Percentiles rank a stretch among this genome's conserved stretches.
These are phyloP conservation scores for Hirsutella thompsonii DNA, from an alignment of 2,329 filamentous ascomycete genomes.

Conservation along the genomic window DNA sequence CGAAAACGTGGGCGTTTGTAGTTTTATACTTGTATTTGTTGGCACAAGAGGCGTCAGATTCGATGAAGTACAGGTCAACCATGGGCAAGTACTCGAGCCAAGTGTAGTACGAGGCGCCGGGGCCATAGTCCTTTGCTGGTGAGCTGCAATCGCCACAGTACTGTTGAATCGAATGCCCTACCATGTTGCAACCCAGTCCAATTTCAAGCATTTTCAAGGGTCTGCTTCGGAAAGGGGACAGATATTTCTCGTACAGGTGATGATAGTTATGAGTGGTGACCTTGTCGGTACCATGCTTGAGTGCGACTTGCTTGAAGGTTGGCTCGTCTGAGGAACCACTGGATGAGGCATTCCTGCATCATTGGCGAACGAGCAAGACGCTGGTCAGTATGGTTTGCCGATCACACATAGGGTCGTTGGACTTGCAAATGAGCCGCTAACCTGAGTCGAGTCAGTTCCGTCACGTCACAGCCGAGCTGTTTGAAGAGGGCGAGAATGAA, in stretches of 20 bases:
- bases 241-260: slow-evolving; percentile 26
- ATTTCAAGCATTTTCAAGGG: slow-evolving; percentile 27
- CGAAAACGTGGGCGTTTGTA: slow-evolving; percentile 22
- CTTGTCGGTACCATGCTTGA: slow-evolving; percentile 24
- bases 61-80: slow-evolving; percentile 28
- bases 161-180: slow-evolving; percentile 2
- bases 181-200: slow-evolving; percentile 26
- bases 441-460: slow-evolving; percentile 2
- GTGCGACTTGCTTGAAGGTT: slow-evolving; percentile 14
- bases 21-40: slow-evolving; percentile 20
- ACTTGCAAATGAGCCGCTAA: slow-evolving; percentile 3
- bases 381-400: neutral
- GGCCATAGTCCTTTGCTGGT: slow-evolving; percentile 16
- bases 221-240: slow-evolving; percentile 16
- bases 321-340: neutral
- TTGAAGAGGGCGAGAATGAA: slow-evolving; percentile 4
- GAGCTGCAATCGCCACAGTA: neutral
- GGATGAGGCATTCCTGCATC: neutral
- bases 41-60: slow-evolving; percentile 22
- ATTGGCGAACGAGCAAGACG: too few species aligned
- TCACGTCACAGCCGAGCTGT: slow-evolving; percentile 3
- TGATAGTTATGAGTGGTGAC: slow-evolving; percentile 25
- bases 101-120: slow-evolving; percentile 24
- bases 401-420: neutral
- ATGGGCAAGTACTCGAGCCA: slow-evolving; percentile 26